phyloP scores from a whole-genome alignment of 2,329 filamentous ascomycete genomes.

The Gaeumannomyces sp. region DNA sequence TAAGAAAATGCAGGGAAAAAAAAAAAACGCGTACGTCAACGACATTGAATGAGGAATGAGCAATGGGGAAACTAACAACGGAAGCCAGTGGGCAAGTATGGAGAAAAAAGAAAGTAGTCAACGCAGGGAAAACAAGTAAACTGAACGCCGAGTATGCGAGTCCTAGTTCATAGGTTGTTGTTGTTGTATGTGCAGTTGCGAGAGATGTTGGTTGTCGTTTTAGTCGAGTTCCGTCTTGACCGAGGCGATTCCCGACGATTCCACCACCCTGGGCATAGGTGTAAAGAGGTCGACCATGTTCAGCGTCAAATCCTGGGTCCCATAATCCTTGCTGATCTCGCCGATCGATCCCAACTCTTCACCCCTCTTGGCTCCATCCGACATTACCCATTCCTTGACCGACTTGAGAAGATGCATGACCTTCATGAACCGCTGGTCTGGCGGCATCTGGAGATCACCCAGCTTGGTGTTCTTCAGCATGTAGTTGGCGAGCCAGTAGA shows the following conservation, averaged over 20 bases:
- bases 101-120: constrained; percentile 18
- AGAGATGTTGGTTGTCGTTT: not conserved
- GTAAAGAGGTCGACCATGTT: constrained; percentile 68
- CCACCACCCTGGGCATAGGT: constrained; percentile 44
- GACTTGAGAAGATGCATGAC: constrained; percentile 56
- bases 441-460: constrained; percentile 45
- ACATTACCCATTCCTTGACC: constrained; percentile 53
- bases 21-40: constrained; percentile 9
- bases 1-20: constrained; percentile 7
- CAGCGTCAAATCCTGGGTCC: constrained; percentile 56
- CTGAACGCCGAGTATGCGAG: constrained; percentile 21
- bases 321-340: constrained; percentile 62
- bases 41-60: constrained; percentile 10
- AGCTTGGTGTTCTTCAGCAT: constrained; percentile 53
- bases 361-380: constrained; percentile 58
- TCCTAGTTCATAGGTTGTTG: constrained; percentile 18
- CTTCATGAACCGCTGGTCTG: constrained; percentile 55
- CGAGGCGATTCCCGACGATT: constrained; percentile 34
- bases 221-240: constrained; percentile 34
- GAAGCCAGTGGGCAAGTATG: constrained; percentile 14
- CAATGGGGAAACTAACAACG: constrained; percentile 12
- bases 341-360: constrained; percentile 63
- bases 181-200: constrained; percentile 19
- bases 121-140: constrained; percentile 20
- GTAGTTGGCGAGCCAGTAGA: constrained; percentile 64